Conservation (phyloP, 352 stramenopile genomes). For the Aphanomyces astaci region DNA sequence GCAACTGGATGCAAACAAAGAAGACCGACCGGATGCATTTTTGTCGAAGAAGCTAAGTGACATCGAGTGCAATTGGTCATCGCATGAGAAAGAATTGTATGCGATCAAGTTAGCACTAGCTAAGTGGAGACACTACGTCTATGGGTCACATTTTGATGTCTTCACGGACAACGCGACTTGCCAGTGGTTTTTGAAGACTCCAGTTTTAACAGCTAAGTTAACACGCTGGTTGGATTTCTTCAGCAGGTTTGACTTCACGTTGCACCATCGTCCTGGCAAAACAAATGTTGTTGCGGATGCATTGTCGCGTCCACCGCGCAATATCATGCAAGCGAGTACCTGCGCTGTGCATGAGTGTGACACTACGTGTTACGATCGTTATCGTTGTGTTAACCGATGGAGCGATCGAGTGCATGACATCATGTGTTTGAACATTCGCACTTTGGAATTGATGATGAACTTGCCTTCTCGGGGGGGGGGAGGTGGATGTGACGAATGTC, state of each 20-base stretch:
- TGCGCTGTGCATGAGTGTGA: neutral
- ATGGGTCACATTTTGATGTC: constrained; percentile 22
- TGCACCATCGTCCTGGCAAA: constrained; percentile 20
- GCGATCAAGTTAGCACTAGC: constrained; percentile 25
- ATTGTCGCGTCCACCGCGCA: constrained; percentile 5
- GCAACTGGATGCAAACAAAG: neutral
- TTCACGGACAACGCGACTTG: constrained; percentile 27
- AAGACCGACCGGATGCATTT: constrained; percentile 28
- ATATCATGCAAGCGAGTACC: neutral
- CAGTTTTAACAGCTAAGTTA: constrained; percentile 23
- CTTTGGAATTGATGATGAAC: neutral
- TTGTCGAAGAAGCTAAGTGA: constrained; percentile 25
- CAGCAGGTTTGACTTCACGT: constrained; percentile 19
- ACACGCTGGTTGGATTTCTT: constrained; percentile 26
- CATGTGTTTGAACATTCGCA: neutral
- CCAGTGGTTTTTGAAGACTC: constrained; percentile 25
- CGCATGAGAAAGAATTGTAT: constrained; percentile 26
- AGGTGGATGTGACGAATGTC: neutral
- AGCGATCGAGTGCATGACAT: neutral
- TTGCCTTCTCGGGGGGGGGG: neutral
- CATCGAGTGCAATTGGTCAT: constrained; percentile 19
- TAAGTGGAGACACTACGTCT: constrained; percentile 27
- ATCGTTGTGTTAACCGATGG: neutral
- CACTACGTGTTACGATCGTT: neutral
- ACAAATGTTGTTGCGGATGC: constrained; percentile 23